phyloP scores from a whole-genome alignment of 2,329 filamentous ascomycete species.

The Stagonosporopsis vannaccii region DNA sequence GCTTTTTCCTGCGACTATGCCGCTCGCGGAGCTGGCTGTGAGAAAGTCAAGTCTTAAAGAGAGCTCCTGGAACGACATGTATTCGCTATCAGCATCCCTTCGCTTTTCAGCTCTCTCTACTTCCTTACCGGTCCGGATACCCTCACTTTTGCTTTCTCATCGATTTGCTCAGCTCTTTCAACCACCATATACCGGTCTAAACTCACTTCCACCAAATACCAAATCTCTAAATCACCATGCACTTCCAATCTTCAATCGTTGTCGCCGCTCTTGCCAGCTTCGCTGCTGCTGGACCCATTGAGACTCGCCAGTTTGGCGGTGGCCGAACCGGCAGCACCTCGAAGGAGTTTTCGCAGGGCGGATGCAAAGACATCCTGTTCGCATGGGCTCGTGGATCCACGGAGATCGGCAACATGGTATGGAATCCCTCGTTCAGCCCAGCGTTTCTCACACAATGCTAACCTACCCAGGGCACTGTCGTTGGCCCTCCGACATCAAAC shows the following conservation, averaged over 20 bases:
- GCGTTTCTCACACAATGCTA: constrained; percentile 15
- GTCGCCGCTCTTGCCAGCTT: constrained; percentile 31
- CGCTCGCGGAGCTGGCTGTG: not conserved
- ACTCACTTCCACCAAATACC: not conserved
- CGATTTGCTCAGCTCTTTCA: constrained; percentile 2
- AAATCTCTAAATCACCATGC: constrained; percentile 26
- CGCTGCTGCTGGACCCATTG: constrained; percentile 31
- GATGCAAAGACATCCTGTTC: constrained; percentile 55
- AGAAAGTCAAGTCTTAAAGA: not conserved
- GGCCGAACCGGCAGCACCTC: constrained; percentile 35
- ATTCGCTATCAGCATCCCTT: constrained; percentile 2
- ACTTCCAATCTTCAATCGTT: constrained; percentile 32
- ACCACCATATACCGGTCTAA: not conserved
- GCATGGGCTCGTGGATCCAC: constrained; percentile 60
- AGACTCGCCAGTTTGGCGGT: constrained; percentile 31
- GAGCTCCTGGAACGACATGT: not conserved
- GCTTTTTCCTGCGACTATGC: not conserved
- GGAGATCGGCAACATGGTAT: constrained; percentile 59
- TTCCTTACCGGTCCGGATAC: not conserved
- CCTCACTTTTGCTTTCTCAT: constrained; percentile 6
- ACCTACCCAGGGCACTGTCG: constrained; percentile 42
- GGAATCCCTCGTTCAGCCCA: not conserved
- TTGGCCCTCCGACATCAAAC: constrained; percentile 43
- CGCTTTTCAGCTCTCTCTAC: not conserved
- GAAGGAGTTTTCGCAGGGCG: constrained; percentile 51